A percentile compares a stretch with the other conserved stretches of the same genome.
Evolutionary conservation across 768 basidiomycete species (phyloP).

Genomic region (Rhizopogon vinicolor): DNA sequence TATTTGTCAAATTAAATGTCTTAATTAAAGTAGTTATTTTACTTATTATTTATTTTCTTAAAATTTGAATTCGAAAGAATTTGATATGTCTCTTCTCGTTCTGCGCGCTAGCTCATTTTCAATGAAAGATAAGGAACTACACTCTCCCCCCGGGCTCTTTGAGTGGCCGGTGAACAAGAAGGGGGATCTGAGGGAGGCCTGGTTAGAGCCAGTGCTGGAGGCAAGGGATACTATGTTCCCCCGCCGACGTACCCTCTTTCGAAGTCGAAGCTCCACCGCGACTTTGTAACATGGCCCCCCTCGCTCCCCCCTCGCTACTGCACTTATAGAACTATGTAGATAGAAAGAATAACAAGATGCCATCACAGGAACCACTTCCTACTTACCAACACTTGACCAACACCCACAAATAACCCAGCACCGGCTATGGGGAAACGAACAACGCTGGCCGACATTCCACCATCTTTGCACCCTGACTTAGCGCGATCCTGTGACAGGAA

Average conservation of each 20-base stretch:
- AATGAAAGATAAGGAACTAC: conserved; percentile 2
- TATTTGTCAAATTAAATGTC: conserved; percentile 29
- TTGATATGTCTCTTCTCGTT: conserved; percentile 2
- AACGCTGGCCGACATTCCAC: background rate
- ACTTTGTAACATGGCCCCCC: too few species aligned
- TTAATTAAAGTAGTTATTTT: conserved; percentile 16
- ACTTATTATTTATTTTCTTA: conserved; percentile 4
- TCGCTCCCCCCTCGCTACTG: conserved; percentile 7
- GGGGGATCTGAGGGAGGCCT: background rate
- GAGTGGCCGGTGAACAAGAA: conserved; percentile 9
- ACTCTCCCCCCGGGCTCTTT: background rate
- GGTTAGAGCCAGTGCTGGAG: background rate
- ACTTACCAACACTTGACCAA: conserved; percentile 7
- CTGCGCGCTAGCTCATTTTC: background rate
- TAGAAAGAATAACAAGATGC: conserved; percentile 8
- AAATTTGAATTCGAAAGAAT: conserved; percentile 7
- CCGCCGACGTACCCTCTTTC: conserved; percentile 6
- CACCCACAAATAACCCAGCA: conserved; percentile 20
- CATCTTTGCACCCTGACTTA: background rate
- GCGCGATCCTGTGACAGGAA: background rate
- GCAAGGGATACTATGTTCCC: conserved; percentile 9
- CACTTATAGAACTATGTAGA: background rate
- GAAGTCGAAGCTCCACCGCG: conserved; percentile 12
- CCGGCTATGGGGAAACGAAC: conserved; percentile 13
- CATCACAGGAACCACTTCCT: conserved; percentile 17